phyloP scores from a whole-genome alignment of 768 basidiomycete genomes.

The Tulasnella calospora region DNA sequence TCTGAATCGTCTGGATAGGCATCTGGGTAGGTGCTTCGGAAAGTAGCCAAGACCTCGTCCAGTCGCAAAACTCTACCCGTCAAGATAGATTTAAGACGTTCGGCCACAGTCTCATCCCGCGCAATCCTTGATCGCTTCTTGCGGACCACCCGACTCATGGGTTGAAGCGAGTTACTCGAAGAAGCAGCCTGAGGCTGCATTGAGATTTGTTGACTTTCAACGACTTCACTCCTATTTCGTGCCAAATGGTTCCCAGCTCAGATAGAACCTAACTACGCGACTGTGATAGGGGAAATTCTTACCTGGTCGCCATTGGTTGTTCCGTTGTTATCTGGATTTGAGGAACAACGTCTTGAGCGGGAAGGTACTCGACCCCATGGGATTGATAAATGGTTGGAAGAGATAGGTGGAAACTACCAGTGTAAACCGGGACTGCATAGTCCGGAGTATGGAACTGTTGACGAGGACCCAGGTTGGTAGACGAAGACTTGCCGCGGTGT shows the following conservation, averaged over 20 bases:
- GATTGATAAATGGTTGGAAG: background rate
- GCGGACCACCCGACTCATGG: background rate
- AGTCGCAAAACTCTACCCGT: background rate
- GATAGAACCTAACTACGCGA: background rate
- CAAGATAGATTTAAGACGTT: background rate
- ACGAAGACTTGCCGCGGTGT: background rate
- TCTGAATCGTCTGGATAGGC: background rate
- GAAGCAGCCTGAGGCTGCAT: background rate
- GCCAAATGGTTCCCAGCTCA: background rate
- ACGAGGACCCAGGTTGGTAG: background rate
- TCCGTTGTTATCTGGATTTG: background rate
- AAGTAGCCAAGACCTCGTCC: background rate
- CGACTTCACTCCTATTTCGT: background rate
- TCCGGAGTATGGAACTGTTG: background rate
- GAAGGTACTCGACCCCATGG: background rate
- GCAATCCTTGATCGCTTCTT: background rate
- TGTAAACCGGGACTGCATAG: background rate
- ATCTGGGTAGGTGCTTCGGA: background rate
- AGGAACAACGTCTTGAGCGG: background rate
- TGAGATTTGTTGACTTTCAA: background rate
- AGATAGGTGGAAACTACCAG: background rate
- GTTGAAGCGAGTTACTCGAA: background rate
- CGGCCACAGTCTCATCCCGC: background rate
- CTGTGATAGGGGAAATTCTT: background rate
- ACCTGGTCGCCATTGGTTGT: background rate